Base-by-base conservation (phyloP, 2,329 filamentous ascomycete species). In the Juglanconis oblonga region DNA sequence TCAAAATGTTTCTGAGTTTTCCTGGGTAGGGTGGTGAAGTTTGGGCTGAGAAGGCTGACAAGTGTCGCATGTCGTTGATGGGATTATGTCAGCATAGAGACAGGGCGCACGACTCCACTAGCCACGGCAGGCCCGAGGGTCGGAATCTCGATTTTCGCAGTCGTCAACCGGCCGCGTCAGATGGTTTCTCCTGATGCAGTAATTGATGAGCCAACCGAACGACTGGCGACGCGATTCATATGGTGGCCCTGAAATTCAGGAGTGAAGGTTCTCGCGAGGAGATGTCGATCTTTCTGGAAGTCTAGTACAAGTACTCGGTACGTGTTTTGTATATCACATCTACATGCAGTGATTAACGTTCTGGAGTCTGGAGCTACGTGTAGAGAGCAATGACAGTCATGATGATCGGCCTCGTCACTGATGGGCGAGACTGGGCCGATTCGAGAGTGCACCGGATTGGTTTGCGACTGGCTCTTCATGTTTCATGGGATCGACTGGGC, bases 11-110 rank as follows among this genome's bases (percentile, higher is more conserved):
- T 32, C 42, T 66, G 60, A 53, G 62, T 55, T 62, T 56, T 59
- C 57, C 59, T 55, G 64, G 66, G 49, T 61, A 36, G 24, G 3
- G 49, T 36, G 49, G n/a, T 38, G 24, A 24, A 24, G 32, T 24
- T 40, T 42, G 32, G 11, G 42, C 42, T n/a, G 32, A 53, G 42
- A 33, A 32, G 17, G 52, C 17, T 44, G 36, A 17, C 49, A 35
- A 4, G 9, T 17, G 49, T 52, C 38, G 17, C n/a, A 10, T 14
- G 44, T 62, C n/a, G 49, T 49, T 31, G 29, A 9, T 45, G 45
- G 44, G 13, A 24, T 32, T 38, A 52, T 59, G 50, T 62, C 59
- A 62, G 52, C 42, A 53, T 13, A 29, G 36, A 4, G 11, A 17
- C 2, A 9, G 36, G 7, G 9, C 51, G n/a, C 17, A 49, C 4